A percentile compares a stretch with the other conserved stretches of the same genome.
Conservation (phyloP, 1,139 yeast species). For the Kurtzmaniella quercitrusa region DNA sequence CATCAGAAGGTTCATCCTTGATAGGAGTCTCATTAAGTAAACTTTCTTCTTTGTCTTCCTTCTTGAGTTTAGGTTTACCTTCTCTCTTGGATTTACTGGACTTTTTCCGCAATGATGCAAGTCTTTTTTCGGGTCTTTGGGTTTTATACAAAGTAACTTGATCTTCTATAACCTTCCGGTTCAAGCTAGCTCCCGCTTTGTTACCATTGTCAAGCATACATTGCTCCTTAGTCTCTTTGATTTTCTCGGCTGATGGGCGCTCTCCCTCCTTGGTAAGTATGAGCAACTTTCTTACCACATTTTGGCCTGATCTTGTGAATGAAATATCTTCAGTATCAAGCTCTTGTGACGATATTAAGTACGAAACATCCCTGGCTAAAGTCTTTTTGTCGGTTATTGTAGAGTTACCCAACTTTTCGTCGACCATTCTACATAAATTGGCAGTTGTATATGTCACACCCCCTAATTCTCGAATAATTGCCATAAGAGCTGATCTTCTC, state of each 20-base stretch:
- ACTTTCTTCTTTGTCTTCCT: constrained; percentile 12
- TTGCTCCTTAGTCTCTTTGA: constrained; percentile 21
- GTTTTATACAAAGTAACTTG: constrained; percentile 23
- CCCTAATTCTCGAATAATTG: constrained; percentile 34
- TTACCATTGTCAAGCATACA: constrained; percentile 26
- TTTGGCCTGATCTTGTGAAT: constrained; percentile 26
- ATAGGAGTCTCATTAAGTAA: neutral
- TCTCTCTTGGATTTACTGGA: constrained; percentile 5
- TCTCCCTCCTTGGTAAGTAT: constrained; percentile 23
- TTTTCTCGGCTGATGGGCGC: constrained; percentile 25
- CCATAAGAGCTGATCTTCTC: constrained; percentile 32
- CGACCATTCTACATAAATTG: constrained; percentile 31
- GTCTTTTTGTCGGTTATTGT: constrained; percentile 48
- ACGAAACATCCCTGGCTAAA: constrained; percentile 39
- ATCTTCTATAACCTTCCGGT: constrained; percentile 27
- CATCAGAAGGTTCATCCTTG: neutral
- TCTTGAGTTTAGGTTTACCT: constrained; percentile 5
- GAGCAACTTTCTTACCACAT: constrained; percentile 29
- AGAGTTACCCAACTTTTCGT: constrained; percentile 27
- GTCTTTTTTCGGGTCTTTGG: constrained; percentile 14
- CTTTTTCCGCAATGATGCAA: constrained; percentile 16
- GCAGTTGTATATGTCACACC: constrained; percentile 40
- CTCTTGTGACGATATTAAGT: constrained; percentile 18
- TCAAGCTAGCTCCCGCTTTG: constrained; percentile 9
- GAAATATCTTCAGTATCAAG: constrained; percentile 26